A percentile compares a stretch with the other conserved stretches of the same genome.
Evolutionary conservation across 176 grass and related monocot genomes (phyloP).

Genomic region (Olyra latifolia): DNA sequence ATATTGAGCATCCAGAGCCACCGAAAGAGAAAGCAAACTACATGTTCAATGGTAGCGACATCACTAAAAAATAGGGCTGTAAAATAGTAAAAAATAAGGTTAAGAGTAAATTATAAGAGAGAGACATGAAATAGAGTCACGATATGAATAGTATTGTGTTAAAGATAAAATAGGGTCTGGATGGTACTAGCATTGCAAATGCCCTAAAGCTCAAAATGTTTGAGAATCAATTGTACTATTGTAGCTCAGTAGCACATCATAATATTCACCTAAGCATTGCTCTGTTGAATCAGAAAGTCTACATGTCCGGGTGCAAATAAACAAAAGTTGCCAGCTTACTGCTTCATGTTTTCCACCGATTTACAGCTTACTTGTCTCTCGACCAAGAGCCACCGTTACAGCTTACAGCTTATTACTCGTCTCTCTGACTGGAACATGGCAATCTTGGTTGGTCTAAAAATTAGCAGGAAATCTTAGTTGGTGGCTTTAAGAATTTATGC

Average conservation of each 20-base stretch:
- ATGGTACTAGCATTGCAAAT: too few species aligned
- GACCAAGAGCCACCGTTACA: background rate
- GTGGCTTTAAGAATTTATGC: too few species aligned
- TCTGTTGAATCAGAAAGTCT: slow-evolving; percentile 34
- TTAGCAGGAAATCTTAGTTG: slow-evolving; percentile 39
- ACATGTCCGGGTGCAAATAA: slow-evolving; percentile 15
- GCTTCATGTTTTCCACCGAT: too few species aligned
- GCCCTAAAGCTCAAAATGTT: slow-evolving; percentile 18
- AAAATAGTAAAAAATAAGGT: too few species aligned
- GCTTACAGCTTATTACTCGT: background rate
- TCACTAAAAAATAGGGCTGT: too few species aligned
- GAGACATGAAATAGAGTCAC: too few species aligned
- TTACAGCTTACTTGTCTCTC: too few species aligned
- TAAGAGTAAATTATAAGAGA: too few species aligned
- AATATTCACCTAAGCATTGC: slow-evolving; percentile 12
- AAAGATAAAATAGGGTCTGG: too few species aligned
- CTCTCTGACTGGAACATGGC: slow-evolving; percentile 18
- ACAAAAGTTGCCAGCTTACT: slow-evolving; percentile 23
- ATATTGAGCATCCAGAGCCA: slow-evolving; percentile 7
- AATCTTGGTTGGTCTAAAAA: background rate
- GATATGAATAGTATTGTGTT: too few species aligned
- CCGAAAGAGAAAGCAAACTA: background rate
- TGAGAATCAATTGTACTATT: slow-evolving; percentile 22
- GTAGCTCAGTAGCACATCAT: background rate
- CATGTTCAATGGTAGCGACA: too few species aligned